These are phyloP conservation scores for Aegilops tauschii DNA, from an alignment of 176 grass and related monocot genomes.

Conservation along the genomic window DNA sequence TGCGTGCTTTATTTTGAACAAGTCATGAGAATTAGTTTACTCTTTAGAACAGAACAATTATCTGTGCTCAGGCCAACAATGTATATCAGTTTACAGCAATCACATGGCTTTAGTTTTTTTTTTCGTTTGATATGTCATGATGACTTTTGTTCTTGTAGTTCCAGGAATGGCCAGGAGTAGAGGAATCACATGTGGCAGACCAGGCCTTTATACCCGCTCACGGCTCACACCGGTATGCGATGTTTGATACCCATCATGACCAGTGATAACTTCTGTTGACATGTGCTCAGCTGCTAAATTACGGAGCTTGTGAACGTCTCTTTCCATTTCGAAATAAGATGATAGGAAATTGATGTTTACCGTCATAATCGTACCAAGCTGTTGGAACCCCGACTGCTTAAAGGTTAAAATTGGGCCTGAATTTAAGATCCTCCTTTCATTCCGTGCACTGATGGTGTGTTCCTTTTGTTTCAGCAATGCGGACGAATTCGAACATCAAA, in stretches of 20 bases:
- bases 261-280: neutral
- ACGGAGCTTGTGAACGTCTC: neutral
- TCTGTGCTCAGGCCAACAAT: neutral
- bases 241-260: neutral
- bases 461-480: neutral
- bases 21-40: neutral
- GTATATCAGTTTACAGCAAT: neutral
- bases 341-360: neutral
- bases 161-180: neutral
- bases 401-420: neutral
- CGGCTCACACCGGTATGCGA: neutral
- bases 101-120: neutral
- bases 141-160: neutral
- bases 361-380: neutral
- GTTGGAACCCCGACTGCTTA: neutral
- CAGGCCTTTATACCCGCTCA: neutral
- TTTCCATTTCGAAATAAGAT: neutral
- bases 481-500: neutral
- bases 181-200: neutral
- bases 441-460: neutral
- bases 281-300: neutral
- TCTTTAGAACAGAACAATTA: neutral
- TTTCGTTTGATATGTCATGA: neutral
- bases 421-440: neutral
- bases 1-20: neutral